These are phyloP conservation scores for Colletotrichum lupini DNA, from an alignment of 2,329 filamentous ascomycete genomes.

Conservation along the genomic window DNA sequence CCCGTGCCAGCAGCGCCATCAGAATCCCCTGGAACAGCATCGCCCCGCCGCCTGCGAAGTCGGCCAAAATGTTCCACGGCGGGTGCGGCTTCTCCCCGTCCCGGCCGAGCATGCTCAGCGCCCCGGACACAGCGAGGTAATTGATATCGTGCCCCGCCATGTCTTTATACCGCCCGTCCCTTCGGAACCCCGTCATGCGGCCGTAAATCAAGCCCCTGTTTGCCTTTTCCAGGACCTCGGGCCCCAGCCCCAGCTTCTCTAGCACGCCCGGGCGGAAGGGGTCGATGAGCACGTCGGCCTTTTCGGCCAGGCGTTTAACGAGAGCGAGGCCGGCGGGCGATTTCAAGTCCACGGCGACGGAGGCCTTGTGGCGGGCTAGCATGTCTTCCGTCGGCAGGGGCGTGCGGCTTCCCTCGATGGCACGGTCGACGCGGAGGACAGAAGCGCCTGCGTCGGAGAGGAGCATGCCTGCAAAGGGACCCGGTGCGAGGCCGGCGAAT, in stretches of 20 bases:
- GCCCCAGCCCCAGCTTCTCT: slow-evolving; percentile 84
- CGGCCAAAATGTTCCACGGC: slow-evolving; percentile 85
- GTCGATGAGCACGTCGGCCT: slow-evolving; percentile 86
- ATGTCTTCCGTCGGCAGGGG: slow-evolving; percentile 71
- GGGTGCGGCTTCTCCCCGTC: slow-evolving; percentile 77
- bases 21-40: slow-evolving; percentile 85
- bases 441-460: slow-evolving; percentile 90
- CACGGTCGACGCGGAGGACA: slow-evolving; percentile 86
- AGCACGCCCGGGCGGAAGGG: slow-evolving; percentile 93
- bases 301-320: slow-evolving; percentile 70
- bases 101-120: slow-evolving; percentile 80
- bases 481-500: slow-evolving; percentile 73
- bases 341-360: slow-evolving; percentile 84
- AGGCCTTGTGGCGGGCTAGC: slow-evolving; percentile 84
- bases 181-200: slow-evolving; percentile 89
- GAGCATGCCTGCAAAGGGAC: slow-evolving; percentile 88
- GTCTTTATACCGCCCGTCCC: slow-evolving; percentile 83
- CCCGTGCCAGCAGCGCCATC: slow-evolving; percentile 78
- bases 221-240: slow-evolving; percentile 70
- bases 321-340: slow-evolving; percentile 70
- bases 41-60: slow-evolving; percentile 91
- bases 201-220: slow-evolving; percentile 85
- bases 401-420: slow-evolving; percentile 52
- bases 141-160: slow-evolving; percentile 99
- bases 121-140: slow-evolving; percentile 89